Evolutionary conservation across 2,329 filamentous ascomycete genomes (phyloP).

Genomic region (Xylariaceae sp.): DNA sequence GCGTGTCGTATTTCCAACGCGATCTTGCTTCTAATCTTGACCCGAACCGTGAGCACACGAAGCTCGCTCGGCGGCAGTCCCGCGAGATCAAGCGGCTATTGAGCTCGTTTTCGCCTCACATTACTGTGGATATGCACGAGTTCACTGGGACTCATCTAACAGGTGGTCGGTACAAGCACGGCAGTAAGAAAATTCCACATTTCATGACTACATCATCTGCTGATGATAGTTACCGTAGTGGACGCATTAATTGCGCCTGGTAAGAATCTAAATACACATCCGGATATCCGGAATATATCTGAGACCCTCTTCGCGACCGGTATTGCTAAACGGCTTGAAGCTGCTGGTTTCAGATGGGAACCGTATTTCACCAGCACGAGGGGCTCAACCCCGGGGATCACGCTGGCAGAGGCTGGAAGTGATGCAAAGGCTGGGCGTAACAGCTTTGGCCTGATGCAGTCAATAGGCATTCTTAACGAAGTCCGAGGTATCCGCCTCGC

Average conservation of each 20-base stretch:
- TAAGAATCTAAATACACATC: slow-evolving; percentile 42
- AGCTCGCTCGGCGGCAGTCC: slow-evolving; percentile 41
- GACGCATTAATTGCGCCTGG: slow-evolving; percentile 41
- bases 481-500: slow-evolving; percentile 38
- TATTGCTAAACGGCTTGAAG: slow-evolving; percentile 37
- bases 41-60: slow-evolving; percentile 41
- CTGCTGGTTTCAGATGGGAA: slow-evolving; percentile 43
- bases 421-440: slow-evolving; percentile 37
- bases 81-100: slow-evolving; percentile 41
- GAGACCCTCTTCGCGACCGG: slow-evolving; percentile 38
- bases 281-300: slow-evolving; percentile 39
- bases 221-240: slow-evolving; percentile 20
- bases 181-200: slow-evolving; percentile 14
- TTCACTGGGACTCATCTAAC: slow-evolving; percentile 39
- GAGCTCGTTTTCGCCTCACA: slow-evolving; percentile 40
- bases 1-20: slow-evolving; percentile 40
- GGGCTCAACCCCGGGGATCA: slow-evolving; percentile 22
- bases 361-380: slow-evolving; percentile 41
- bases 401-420: slow-evolving; percentile 36
- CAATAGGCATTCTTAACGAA: slow-evolving; percentile 36
- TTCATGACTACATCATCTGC: background rate
- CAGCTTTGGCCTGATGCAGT: slow-evolving; percentile 36
- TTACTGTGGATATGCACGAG: slow-evolving; percentile 45
- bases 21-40: slow-evolving; percentile 38
- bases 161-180: slow-evolving; percentile 40